Evolutionary conservation across 1,139 yeast species (phyloP).

Genomic region (Wickerhamomyces sp.): DNA sequence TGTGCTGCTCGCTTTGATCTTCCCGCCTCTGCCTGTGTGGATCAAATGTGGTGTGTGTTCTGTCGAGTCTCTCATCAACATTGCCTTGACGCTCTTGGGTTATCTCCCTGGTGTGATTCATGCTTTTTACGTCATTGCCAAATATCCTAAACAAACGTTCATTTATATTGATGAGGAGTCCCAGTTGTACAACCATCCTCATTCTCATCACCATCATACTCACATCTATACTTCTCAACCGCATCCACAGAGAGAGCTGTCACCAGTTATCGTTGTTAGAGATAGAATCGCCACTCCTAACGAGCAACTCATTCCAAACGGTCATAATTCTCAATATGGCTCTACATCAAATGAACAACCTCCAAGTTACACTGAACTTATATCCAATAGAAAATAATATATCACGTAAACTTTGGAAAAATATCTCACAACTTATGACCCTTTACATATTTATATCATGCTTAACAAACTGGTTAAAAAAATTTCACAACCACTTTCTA

Average conservation of each 20-base stretch:
- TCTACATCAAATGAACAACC: conserved; percentile 13
- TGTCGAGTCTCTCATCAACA: conserved; percentile 54
- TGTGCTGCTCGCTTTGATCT: conserved; percentile 53
- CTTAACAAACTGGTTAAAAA: too few relatives aligned
- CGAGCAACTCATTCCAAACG: conserved; percentile 5
- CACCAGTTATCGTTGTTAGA: conserved; percentile 8
- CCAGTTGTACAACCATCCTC: conserved; percentile 10
- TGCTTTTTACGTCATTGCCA: conserved; percentile 54
- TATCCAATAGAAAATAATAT: background rate
- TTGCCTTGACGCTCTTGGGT: conserved; percentile 53
- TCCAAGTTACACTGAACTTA: conserved; percentile 13
- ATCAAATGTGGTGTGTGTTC: conserved; percentile 63
- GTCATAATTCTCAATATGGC: conserved; percentile 2
- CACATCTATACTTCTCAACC: too few relatives aligned
- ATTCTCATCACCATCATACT: conserved; percentile 1
- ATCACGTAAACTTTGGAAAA: too few relatives aligned
- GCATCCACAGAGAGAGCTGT: background rate
- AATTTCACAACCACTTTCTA: background rate
- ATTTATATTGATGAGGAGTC: conserved; percentile 25
- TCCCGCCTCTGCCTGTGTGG: conserved; percentile 73
- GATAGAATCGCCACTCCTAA: conserved; percentile 10
- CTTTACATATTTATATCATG: too few relatives aligned
- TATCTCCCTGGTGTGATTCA: conserved; percentile 67
- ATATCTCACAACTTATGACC: background rate
- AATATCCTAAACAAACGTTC: conserved; percentile 30